These are phyloP conservation scores for Houttuynia cordata DNA, from an alignment of 164 flowering plant genomes.

Conservation along the genomic window DNA sequence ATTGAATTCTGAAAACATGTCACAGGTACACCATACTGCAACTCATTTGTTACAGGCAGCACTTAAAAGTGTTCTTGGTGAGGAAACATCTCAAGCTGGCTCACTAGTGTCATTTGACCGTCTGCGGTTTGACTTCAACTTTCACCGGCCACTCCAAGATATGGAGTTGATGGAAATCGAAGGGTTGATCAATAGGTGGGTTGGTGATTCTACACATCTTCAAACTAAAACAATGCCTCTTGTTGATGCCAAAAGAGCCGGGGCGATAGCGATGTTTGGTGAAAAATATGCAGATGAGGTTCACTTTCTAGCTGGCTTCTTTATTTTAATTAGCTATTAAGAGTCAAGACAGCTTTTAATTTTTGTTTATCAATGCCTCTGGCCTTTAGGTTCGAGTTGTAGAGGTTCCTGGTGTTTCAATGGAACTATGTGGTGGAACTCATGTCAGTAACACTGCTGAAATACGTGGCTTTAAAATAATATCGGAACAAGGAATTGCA, in stretches of 20 bases:
- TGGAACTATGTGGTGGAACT: conserved; percentile 98
- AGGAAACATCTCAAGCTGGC: conserved; percentile 96
- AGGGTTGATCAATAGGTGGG: conserved; percentile 66
- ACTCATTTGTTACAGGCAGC: conserved; percentile 96
- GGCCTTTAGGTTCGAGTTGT: conserved; percentile 77
- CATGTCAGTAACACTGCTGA: conserved; percentile 83
- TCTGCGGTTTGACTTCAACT: conserved; percentile 91
- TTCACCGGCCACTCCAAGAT: conserved; percentile 64
- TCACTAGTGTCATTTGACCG: conserved; percentile 93
- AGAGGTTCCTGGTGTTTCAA: conserved; percentile 93
- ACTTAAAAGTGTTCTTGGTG: conserved; percentile 66
- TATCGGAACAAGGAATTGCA: conserved; percentile 93
- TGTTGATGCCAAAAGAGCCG: conserved; percentile 72
- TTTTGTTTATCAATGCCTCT: background rate
- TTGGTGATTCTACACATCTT: conserved; percentile 61
- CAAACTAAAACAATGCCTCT: conserved; percentile 85
- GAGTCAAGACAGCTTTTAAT: background rate
- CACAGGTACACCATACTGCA: conserved; percentile 95
- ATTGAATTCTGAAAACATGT: background rate
- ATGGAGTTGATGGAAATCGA: conserved; percentile 65
- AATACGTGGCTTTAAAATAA: conserved; percentile 79
- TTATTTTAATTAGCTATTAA: background rate
- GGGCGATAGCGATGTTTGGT: conserved; percentile 98
- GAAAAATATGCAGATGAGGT: conserved; percentile 97
- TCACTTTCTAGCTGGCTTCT: background rate